phyloP scores from a whole-genome alignment of 768 basidiomycete genomes.

The Crucibulum laeve region DNA sequence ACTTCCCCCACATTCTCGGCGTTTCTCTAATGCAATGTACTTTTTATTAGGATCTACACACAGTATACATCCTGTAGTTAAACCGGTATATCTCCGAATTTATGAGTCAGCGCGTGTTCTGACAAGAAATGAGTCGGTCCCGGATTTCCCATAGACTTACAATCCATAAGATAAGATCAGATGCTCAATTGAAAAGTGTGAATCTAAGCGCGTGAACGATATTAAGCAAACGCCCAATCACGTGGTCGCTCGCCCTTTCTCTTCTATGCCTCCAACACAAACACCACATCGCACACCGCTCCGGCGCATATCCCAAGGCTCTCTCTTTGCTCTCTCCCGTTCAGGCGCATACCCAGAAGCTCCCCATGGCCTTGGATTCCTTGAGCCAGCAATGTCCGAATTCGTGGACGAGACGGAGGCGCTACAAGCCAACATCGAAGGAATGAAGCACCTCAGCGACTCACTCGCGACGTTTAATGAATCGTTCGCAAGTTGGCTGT shows the following conservation, averaged over 20 bases:
- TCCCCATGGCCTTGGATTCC: constrained; percentile 79
- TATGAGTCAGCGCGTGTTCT: too few relatives aligned
- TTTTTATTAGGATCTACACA: too few relatives aligned
- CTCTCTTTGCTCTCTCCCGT: constrained; percentile 79
- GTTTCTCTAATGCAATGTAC: too few relatives aligned
- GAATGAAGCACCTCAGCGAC: constrained; percentile 65
- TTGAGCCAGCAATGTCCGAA: constrained; percentile 80
- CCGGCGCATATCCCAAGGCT: constrained; percentile 86
- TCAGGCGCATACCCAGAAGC: constrained; percentile 71
- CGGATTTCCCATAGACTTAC: too few relatives aligned
- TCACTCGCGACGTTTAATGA: constrained; percentile 88
- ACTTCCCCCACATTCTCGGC: too few relatives aligned
- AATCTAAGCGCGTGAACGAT: too few relatives aligned
- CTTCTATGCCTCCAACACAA: constrained; percentile 28
- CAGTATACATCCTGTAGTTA: too few relatives aligned
- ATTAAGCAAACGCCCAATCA: too few relatives aligned
- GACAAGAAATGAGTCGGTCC: too few relatives aligned
- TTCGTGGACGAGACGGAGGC: constrained; percentile 86
- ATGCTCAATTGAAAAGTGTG: too few relatives aligned
- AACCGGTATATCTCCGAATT: too few relatives aligned
- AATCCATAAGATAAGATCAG: constrained; percentile 1
- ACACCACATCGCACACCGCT: constrained; percentile 78
- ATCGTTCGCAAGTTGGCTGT: constrained; percentile 87
- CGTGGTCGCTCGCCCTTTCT: too few relatives aligned
- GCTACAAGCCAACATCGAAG: constrained; percentile 70